Evolutionary conservation across 2,329 filamentous ascomycete species (phyloP).

Genomic region (Colletotrichum sp.): DNA sequence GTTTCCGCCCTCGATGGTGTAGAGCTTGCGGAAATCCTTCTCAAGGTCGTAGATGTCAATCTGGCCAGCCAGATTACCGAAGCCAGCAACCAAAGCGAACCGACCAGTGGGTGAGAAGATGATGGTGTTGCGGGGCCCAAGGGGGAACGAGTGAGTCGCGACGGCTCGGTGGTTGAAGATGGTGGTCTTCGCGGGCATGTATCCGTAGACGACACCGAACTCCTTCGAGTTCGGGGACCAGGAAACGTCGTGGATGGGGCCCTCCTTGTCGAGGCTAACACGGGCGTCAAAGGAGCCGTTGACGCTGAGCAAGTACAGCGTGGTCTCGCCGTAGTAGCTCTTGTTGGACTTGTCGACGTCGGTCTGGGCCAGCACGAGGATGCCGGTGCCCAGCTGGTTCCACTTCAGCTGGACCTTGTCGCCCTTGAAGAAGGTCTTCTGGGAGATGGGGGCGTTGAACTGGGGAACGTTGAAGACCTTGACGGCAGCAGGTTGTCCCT

Average conservation of each 20-base stretch:
- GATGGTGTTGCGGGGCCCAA: constrained; percentile 92
- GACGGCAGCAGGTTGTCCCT: constrained; percentile 92
- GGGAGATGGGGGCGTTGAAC: constrained; percentile 82
- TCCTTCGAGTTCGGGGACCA: constrained; percentile 98
- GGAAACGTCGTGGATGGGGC: constrained; percentile 96
- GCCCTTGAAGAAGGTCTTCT: constrained; percentile 99
- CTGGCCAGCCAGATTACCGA: constrained; percentile 95
- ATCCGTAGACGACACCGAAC: constrained; percentile 97
- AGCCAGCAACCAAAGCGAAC: constrained; percentile 92
- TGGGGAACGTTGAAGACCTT: constrained; percentile 94
- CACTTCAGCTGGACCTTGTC: constrained; percentile 99
- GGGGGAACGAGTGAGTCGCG: constrained; percentile 81
- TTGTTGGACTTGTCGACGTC: constrained; percentile 98
- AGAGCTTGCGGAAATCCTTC: constrained; percentile 91
- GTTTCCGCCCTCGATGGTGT: constrained; percentile 94
- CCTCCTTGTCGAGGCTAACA: constrained; percentile 92
- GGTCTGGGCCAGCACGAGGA: constrained; percentile 95
- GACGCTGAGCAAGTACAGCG: constrained; percentile 90
- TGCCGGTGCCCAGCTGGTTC: constrained; percentile 89
- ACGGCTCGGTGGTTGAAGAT: constrained; percentile 93
- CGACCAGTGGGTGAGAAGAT: constrained; percentile 92
- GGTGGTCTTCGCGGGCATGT: constrained; percentile 98
- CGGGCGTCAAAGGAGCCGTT: constrained; percentile 92
- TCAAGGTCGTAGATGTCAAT: constrained; percentile 97
- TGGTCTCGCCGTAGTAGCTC: constrained; percentile 99